Base-by-base conservation (phyloP, 2,329 filamentous ascomycete species). In the Phialophora macrospora region DNA sequence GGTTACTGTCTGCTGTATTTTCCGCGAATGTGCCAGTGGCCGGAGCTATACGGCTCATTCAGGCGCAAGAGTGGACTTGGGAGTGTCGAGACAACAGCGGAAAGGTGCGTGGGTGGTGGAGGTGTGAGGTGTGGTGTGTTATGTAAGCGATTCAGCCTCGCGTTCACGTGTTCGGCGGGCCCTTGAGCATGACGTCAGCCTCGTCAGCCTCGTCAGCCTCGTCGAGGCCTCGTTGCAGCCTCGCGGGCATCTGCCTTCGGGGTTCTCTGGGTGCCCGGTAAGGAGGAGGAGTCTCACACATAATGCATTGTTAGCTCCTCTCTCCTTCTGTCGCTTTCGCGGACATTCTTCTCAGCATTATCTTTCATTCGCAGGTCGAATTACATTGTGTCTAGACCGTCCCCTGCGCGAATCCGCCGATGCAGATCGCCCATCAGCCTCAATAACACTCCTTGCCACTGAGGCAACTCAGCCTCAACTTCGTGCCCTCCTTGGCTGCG, bases 121-220 rank as follows among this genome's bases (percentile, higher is more conserved):
- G 38, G 12, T 44, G 32, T 7, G 34, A 38, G 34, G 4, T 14
- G 2, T 14, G 12, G 12, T n/a, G 9, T 51, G 14, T 51, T 51
- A 51, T 22, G 48, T 51, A 51, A 51, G 48, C 48, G 20, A n/a
- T 6, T 51, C 22, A 34, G 52, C 52, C 26, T n/a, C 4, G 17
- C 9, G 12, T 14, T 55, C 22, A 28, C 52, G 30, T 51, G 26
- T 11, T 8, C 7, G 30, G 46, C 17, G 24, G 5, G 20, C 22
- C 20, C 20, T 44, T 20, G 12, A 28, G 11, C 30, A 55, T 56
- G 56, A 64, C 56, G 62, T 64, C 62, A 64, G 62, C 62, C 62
- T 64, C 20, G 56, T 64, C 62, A 64, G 62, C 62, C 62, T 64
- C 20, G 56, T 60, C 46, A 54, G 62, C 55, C 48, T 59, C 55